phyloP scores from a whole-genome alignment of 495 filamentous ascomycete species.

The Penicillium longicatenatum region DNA sequence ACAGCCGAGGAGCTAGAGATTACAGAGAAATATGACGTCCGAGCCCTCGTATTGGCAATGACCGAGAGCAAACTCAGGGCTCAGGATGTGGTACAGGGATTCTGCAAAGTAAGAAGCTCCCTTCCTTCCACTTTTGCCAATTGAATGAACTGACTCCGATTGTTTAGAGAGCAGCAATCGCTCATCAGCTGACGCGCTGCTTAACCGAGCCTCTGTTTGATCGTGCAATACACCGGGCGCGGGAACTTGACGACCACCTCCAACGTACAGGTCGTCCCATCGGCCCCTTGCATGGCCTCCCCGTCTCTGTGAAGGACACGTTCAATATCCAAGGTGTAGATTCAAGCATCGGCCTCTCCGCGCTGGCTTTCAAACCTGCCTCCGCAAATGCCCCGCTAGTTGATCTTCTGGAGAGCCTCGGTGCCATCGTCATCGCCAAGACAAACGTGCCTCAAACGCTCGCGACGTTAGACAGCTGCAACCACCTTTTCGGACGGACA shows the following conservation, averaged over 20 bases:
- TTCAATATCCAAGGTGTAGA: constrained; percentile 63
- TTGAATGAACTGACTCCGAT: constrained; percentile 1
- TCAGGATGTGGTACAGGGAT: constrained; percentile 57
- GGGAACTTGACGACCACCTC: constrained; percentile 57
- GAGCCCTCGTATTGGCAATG: constrained; percentile 51
- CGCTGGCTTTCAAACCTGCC: constrained; percentile 53
- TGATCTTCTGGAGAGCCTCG: constrained; percentile 41
- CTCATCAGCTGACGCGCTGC: constrained; percentile 66
- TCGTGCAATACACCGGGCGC: constrained; percentile 58
- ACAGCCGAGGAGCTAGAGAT: constrained; percentile 55
- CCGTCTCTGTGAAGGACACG: constrained; percentile 65
- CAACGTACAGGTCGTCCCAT: constrained; percentile 46
- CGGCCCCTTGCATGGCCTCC: constrained; percentile 69
- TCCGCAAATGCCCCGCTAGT: constrained; percentile 44
- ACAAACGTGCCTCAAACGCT: constrained; percentile 64
- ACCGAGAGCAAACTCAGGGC: constrained; percentile 47
- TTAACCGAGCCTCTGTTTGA: constrained; percentile 68
- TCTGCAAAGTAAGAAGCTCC: constrained; percentile 54
- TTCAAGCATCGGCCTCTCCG: constrained; percentile 60
- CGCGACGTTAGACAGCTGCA: constrained; percentile 40
- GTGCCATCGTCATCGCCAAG: constrained; percentile 64
- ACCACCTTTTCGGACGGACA: constrained; percentile 58
- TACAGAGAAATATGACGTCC: constrained; percentile 59
- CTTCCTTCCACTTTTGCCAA: not conserved
- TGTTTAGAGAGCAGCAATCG: constrained; percentile 54